phyloP scores from a whole-genome alignment of 1,284 basidiomycete species.

The Mycena sp. region DNA sequence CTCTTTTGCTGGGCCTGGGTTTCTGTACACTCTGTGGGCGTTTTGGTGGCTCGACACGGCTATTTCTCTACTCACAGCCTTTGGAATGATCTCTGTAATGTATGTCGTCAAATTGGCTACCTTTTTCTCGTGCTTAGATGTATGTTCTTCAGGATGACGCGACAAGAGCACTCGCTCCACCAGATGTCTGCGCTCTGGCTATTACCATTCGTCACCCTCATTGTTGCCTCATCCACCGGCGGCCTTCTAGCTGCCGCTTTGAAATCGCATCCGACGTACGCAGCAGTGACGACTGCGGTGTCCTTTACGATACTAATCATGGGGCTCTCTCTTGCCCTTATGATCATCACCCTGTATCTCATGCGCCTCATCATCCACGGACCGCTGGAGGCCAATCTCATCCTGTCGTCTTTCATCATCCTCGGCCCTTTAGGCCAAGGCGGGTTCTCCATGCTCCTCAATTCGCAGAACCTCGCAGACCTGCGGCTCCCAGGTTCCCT shows the following conservation, averaged over 20 bases:
- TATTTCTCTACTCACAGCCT: constrained; percentile 66
- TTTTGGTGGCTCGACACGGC: constrained; percentile 80
- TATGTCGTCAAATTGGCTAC: constrained; percentile 43
- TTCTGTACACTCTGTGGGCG: constrained; percentile 70
- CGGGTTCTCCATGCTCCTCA: constrained; percentile 53
- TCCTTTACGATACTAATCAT: constrained; percentile 66
- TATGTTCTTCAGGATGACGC: constrained; percentile 62
- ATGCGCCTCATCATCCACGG: constrained; percentile 58
- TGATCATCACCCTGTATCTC: constrained; percentile 63
- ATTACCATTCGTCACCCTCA: constrained; percentile 76
- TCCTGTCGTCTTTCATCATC: constrained; percentile 70
- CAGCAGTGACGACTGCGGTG: constrained; percentile 62
- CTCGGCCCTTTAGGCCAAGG: constrained; percentile 70
- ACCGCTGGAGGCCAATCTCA: constrained; percentile 53
- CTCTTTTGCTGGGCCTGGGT: constrained; percentile 57
- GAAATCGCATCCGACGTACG: constrained; percentile 55
- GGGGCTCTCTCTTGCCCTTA: constrained; percentile 63
- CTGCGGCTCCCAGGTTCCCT: background rate
- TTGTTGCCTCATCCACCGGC: constrained; percentile 76
- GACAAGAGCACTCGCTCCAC: constrained; percentile 66
- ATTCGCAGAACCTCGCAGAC: constrained; percentile 10
- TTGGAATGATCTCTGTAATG: constrained; percentile 76
- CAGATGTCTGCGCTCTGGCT: constrained; percentile 72
- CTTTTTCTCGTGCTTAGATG: background rate
- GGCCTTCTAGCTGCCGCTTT: constrained; percentile 64